Base-by-base conservation (phyloP, 345 rosid genomes). In the Sonneratia alba region DNA sequence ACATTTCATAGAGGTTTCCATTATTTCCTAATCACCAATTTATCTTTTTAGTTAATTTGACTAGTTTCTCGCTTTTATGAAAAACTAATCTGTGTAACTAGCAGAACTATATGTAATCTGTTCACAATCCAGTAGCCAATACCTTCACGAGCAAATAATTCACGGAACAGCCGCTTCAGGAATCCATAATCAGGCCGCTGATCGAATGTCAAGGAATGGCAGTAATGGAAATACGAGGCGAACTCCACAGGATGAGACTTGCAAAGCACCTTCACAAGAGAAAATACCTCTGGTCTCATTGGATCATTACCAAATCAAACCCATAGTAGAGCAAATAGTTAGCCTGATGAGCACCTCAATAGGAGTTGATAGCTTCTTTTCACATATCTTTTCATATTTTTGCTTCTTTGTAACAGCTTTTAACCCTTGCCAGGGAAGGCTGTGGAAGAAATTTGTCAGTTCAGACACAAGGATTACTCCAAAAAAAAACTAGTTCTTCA, bases 371-470 rank as follows among this genome's bases (percentile, higher is more conserved):
- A 90, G 72, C 83, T 92, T 92, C 86, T 88, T 92, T 81, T 88
- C 91, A 67, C 96, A 87, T 75, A 92, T 90, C 81, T 90, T 90
- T 76, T 92, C 94, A 76, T 92, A 92, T 71, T 92, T 90, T 80
- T 87, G 92, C 81, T 90, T 92, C 81, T 92, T 92, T 55, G 92
- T 89, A 67, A 87, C 91, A 67, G 91, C 96, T 81, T 92, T 90
- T 56, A 90, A 76, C 57, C 97, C 97, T 85, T 90, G 97, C 97
- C 96, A 92, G 37, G 97, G 97, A 73, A 92, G 92, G 83, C 96
- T 92, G 78, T 48, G 63, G 11, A 78, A 78, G 71, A 83, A 32
- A 43, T 4, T 55, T 71, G 55, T 72, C 48, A 79, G 70, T 49
- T 38, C 36, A 37, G 24, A 67, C 24, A 47, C 16, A 21, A 18